Conservation (phyloP, 148 eudicot genomes). For the Fagopyrum esculentum region DNA sequence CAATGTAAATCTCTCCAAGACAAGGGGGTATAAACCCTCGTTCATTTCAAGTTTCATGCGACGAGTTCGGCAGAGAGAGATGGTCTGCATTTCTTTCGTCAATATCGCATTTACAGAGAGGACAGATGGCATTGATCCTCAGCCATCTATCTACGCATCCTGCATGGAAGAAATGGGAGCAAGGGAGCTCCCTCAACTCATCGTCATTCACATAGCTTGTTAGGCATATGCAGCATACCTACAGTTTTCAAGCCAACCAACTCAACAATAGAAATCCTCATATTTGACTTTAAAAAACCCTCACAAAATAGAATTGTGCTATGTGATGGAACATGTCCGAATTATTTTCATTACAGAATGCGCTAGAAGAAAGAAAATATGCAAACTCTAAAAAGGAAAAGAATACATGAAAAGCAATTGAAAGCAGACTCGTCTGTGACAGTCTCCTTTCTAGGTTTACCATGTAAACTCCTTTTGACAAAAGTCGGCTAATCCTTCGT, state of each 20-base stretch:
- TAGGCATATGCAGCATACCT: constrained; percentile 79
- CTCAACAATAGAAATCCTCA: constrained; percentile 5
- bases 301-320: background rate
- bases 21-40: background rate
- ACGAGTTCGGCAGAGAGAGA: constrained; percentile 28
- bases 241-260: background rate
- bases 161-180: constrained; percentile 67
- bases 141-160: constrained; percentile 80
- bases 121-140: constrained; percentile 70
- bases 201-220: constrained; percentile 50
- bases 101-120: constrained; percentile 64
- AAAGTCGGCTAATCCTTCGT: too few species aligned
- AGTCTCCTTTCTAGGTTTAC: too few species aligned
- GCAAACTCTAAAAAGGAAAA: background rate
- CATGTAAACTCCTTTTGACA: too few species aligned
- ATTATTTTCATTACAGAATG: background rate
- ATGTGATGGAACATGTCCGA: background rate
- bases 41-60: constrained; percentile 25
- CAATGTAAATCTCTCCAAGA: background rate
- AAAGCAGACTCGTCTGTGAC: too few species aligned
- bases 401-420: background rate
- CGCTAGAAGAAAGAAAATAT: background rate
- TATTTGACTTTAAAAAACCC: background rate
- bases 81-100: constrained; percentile 26
- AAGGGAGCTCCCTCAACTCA: constrained; percentile 70